Percentiles rank a stretch among this genome's conserved stretches.
Conservation (phyloP, 1,284 basidiomycete genomes). For the Marasmius tenuissimus region DNA sequence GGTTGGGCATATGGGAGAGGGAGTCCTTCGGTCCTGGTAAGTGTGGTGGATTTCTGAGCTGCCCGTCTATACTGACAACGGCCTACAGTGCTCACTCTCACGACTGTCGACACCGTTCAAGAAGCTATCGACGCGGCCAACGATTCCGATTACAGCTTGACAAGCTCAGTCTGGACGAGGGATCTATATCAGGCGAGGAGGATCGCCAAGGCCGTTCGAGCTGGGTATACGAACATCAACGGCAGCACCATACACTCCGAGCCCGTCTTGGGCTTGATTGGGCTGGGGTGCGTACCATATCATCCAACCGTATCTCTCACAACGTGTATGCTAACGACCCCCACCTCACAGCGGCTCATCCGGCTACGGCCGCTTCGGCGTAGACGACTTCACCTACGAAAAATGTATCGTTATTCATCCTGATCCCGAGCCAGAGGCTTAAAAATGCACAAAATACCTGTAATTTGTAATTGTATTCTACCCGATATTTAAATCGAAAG, state of each 20-base stretch:
- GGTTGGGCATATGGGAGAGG: conserved; percentile 52
- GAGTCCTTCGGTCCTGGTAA: conserved; percentile 63
- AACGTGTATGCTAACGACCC: too few species aligned
- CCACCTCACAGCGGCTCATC: too few species aligned
- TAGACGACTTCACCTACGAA: too few species aligned
- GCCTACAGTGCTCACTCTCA: conserved; percentile 44
- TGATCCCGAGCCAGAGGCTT: too few species aligned
- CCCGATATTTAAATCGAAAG: too few species aligned
- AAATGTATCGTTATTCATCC: too few species aligned
- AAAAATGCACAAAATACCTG: too few species aligned
- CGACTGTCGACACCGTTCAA: conserved; percentile 47
- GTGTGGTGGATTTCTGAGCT: conserved; percentile 21
- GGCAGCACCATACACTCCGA: conserved; percentile 37
- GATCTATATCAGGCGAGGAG: conserved; percentile 50
- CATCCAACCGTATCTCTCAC: too few species aligned
- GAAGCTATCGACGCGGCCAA: conserved; percentile 60
- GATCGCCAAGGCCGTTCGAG: conserved; percentile 37
- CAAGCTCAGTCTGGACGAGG: conserved; percentile 53
- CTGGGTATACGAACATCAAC: conserved; percentile 43
- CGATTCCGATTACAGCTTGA: conserved; percentile 53
- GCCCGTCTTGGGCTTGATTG: conserved; percentile 27
- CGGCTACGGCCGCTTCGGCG: too few species aligned
- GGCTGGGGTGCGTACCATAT: conserved; percentile 38
- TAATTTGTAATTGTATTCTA: too few species aligned
- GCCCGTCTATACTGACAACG: neutral